Base-by-base conservation (phyloP, 768 basidiomycete genomes). In the Russula sp. region DNA sequence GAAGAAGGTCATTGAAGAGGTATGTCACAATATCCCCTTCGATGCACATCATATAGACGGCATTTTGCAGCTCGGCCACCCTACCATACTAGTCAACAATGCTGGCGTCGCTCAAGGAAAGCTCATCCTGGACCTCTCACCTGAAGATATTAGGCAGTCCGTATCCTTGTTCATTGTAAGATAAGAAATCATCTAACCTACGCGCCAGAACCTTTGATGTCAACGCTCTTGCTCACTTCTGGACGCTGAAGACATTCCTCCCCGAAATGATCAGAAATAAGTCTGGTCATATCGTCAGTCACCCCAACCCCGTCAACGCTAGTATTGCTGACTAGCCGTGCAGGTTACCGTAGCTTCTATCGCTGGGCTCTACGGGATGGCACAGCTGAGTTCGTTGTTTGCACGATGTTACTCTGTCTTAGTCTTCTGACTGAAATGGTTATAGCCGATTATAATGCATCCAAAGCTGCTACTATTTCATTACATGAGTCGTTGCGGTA, bases 101-200 rank as follows among this genome's bases (percentile, higher is more conserved):
- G 97, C 96, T 0, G 97, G 95, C 22, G 86, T 97, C 62, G 92
- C 90, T 28, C 91, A 94, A 75, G 94, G 94, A 28, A 95, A 94
- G 70, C 76, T 87, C 2, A 76, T 99, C 36, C 76, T 95, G 14
- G 94, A 98, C 71, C 78, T 97, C 63, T 78, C 75, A 2, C 82
- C 89, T 5, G 81, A 84, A 59, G 96, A 99, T 71, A 75, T 98
- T 51, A 77, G 84, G 67, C 87, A 94, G 96, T 97, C 65, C 66
- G 79, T 70, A 64, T 36, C 73, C 66, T 24, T 24, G 16, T 18
- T 53, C 50, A 32, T 18, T 2, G 32, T 26, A 44, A 30, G 1
- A 14, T 22, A 34, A 59, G 8, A 28, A 30, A 22, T 53, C 18
- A 4, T 30, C 49, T 52, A n/a, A 36, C 36, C 24, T 9, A n/a